A percentile compares a stretch with the other conserved stretches of the same genome.
Evolutionary conservation across 805 yeast species (phyloP).

Genomic region (Ogataea nakhonphanomensis): DNA sequence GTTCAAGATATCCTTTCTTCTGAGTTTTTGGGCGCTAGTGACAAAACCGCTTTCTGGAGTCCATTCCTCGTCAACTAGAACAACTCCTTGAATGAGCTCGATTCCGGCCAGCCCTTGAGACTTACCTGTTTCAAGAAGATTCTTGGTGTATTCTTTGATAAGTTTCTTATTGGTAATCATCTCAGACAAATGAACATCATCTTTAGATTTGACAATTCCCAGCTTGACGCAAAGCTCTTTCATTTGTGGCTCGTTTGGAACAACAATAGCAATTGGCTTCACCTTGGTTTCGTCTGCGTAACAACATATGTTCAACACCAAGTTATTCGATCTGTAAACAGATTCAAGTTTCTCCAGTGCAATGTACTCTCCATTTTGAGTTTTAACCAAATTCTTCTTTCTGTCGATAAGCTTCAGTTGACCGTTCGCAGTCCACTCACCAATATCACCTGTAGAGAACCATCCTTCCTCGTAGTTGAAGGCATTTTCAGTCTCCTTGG

Average conservation of each 20-base stretch:
- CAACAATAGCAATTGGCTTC: conserved; percentile 88
- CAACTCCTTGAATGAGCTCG: conserved; percentile 77
- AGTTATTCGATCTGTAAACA: conserved; percentile 76
- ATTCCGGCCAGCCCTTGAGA: conserved; percentile 79
- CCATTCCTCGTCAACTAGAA: conserved; percentile 88
- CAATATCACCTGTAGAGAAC: conserved; percentile 97
- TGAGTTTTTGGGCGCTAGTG: conserved; percentile 94
- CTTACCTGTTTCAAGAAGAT: conserved; percentile 71
- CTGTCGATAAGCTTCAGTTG: conserved; percentile 84
- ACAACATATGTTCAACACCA: conserved; percentile 80
- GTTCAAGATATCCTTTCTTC: conserved; percentile 82
- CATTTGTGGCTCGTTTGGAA: conserved; percentile 71
- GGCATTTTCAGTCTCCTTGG: conserved; percentile 72
- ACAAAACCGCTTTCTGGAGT: conserved; percentile 94
- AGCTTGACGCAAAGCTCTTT: conserved; percentile 56
- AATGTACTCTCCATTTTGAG: conserved; percentile 94
- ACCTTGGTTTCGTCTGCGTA: conserved; percentile 87
- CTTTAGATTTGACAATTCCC: conserved; percentile 43
- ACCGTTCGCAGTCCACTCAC: conserved; percentile 84
- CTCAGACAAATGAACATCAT: conserved; percentile 42
- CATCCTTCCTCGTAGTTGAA: conserved; percentile 78
- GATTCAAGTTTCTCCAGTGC: conserved; percentile 95
- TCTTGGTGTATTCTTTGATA: conserved; percentile 48
- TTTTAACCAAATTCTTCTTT: conserved; percentile 92
- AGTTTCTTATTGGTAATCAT: conserved; percentile 57